A percentile compares a stretch with the other conserved stretches of the same genome.
phyloP scores from a whole-genome alignment of 2,329 filamentous ascomycete species.

The Teratosphaeria zuluensis region DNA sequence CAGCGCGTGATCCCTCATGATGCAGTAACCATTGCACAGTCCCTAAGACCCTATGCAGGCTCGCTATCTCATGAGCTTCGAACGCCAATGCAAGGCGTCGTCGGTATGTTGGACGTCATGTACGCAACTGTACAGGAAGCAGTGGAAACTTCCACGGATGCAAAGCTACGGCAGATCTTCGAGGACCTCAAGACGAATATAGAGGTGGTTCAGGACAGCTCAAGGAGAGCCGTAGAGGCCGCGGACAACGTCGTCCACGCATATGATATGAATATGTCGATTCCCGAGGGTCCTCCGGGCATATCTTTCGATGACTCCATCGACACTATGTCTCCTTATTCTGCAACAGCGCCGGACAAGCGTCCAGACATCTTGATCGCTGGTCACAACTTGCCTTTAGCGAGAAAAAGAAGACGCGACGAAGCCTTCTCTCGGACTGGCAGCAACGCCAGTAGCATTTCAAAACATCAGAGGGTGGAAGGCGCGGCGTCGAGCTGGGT shows the following conservation, averaged over 20 bases:
- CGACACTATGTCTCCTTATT: conserved; percentile 18
- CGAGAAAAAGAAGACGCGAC: conserved; percentile 35
- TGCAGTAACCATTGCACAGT: conserved; percentile 50
- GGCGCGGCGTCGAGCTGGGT: conserved; percentile 11
- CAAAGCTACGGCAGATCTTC: conserved; percentile 46
- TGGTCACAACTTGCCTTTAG: conserved; percentile 31
- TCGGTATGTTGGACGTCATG: conserved; percentile 70
- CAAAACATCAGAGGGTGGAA: conserved; percentile 15
- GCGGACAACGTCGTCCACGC: conserved; percentile 68
- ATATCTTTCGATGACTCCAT: conserved; percentile 14
- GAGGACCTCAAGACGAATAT: conserved; percentile 58
- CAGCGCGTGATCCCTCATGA: conserved; percentile 45
- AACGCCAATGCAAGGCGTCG: conserved; percentile 67
- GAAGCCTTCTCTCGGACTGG: conserved; percentile 21
- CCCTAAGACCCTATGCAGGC: conserved; percentile 61
- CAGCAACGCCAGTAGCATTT: conserved; percentile 15
- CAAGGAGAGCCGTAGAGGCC: conserved; percentile 60
- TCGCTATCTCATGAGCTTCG: conserved; percentile 62
- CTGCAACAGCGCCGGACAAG: conserved; percentile 17
- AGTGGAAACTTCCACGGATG: conserved; percentile 44
- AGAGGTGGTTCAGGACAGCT: conserved; percentile 64
- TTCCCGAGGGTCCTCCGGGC: conserved; percentile 50
- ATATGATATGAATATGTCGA: conserved; percentile 65
- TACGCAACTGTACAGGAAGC: conserved; percentile 61
- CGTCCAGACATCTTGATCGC: conserved; percentile 36